Evolutionary conservation across 371 early-diverging fungal genomes (phyloP), one percentile per base, ranked within the genome.

Genomic region (Apophysomyces variabilis): DNA sequence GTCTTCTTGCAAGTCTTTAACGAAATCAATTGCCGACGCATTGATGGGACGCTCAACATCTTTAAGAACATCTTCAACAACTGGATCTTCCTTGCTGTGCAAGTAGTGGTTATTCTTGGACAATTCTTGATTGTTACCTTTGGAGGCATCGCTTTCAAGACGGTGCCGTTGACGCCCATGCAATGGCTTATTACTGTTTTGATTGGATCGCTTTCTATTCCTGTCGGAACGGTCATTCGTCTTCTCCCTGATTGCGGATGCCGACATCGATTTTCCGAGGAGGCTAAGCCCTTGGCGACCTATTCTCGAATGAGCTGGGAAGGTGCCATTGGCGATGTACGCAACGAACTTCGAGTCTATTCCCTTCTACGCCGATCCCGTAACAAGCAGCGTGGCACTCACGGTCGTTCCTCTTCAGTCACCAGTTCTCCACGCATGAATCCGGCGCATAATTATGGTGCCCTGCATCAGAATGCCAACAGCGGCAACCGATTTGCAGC

Each of bases 1-100:
- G 95, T 98, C 43, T 94, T 96, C 74, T 77, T 95, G 43, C 98
- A 98, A 82, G 79, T 98, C n/a, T 96, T 98, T 74, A 97, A 96
- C 76, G 91, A 92, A 69, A 83, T 93, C 80, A 93, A 93, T 79
- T 92, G 92, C 71, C 86, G 93, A 32, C 87, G 89, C 58, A 89
- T 93, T 45, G 92, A 89, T 66, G 77, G 88, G 32, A n/a, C 64
- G 13, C 65, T 94, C 69, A 98, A 98, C 78, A 88, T 95, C 36
- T 97, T 98, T 85, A 80, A 82, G 68, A 86, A 89, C 66, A 82
- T 97, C 44, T 77, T 76, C 65, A 69, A 87, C 65, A 96, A 98
- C 81, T 83, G 79, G 72, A 82, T 88, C 58, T 98, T 97, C 71
- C 70, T 92, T 56, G 72, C 72, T 58, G 89, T 98, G 59, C 82